Evolutionary conservation across 2,329 filamentous ascomycete genomes (phyloP), one percentile per base, ranked within the genome.

Genomic region (Grosmannia serpens): DNA sequence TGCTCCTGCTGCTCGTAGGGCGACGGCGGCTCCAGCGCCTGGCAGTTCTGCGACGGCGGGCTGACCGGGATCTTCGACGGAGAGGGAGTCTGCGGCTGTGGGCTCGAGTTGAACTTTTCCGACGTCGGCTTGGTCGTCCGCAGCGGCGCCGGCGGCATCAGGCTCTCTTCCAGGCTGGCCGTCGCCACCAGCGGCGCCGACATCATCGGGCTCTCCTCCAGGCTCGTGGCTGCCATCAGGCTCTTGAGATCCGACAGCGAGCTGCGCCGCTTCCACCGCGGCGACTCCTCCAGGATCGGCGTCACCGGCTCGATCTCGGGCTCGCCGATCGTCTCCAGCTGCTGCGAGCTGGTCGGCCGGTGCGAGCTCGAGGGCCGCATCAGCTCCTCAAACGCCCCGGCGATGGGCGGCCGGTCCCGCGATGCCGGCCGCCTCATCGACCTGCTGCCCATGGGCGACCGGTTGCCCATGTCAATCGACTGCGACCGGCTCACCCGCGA

Each of bases 201-300:
- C 11, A 72, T 64, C 38, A 49, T 7, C 27, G 22, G 31, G 20
- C 24, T 11, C 67, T 69, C 76, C 66, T 72, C 74, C 0, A 86
- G 70, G 13, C 75, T 79, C 10, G 85, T 77, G 58, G 82, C 78
- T 47, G 78, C 80, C 72, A 92, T 85, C 22, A 89, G 75, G 22
- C 62, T 64, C 64, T 70, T 87, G 53, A 97, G 77, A 70, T 97
- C 92, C 5, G 91, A 96, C 49, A 97, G 74, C 29, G 91, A 96
- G 73, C 91, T 96, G 68, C 92, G 85, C 58, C 92, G 82, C 75
- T 95, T 96, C 74, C 86, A 91, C 68, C 81, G 85, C 51, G 76
- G 73, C n/a, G 69, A 69, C 63, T 74, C 78, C 7, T 63, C 62
- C 1, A 51, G 22, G 0, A 26, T 62, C 6, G 71, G 68, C 58